Evolutionary conservation across 1,284 basidiomycete genomes (phyloP).

Genomic region (Bjerkandera adusta): DNA sequence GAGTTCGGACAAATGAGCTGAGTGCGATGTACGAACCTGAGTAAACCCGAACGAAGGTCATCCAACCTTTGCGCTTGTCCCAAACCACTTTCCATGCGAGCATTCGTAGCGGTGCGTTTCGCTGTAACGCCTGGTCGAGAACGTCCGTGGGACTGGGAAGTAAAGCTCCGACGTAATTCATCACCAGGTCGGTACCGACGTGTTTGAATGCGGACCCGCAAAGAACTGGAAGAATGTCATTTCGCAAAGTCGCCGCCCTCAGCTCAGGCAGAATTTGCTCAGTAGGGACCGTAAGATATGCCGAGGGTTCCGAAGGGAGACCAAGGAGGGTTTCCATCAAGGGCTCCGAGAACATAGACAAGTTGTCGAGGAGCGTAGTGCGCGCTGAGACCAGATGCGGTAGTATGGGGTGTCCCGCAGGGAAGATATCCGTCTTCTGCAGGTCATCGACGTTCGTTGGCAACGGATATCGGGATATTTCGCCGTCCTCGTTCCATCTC

Average conservation of each 20-base stretch:
- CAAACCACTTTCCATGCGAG: constrained; percentile 90
- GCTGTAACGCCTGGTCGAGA: constrained; percentile 37
- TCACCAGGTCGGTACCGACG: constrained; percentile 77
- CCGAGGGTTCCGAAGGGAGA: constrained; percentile 53
- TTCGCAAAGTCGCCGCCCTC: constrained; percentile 63
- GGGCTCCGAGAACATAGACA: constrained; percentile 78
- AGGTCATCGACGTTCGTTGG: constrained; percentile 49
- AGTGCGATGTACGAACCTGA: constrained; percentile 52
- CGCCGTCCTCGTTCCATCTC: constrained; percentile 60
- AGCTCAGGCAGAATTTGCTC: constrained; percentile 59
- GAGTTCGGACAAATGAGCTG: background rate
- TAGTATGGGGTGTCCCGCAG: constrained; percentile 59
- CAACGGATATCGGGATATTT: constrained; percentile 45
- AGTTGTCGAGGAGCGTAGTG: constrained; percentile 67
- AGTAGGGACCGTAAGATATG: constrained; percentile 58
- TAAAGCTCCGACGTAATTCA: constrained; percentile 80
- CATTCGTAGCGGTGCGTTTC: constrained; percentile 53
- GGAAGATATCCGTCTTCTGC: constrained; percentile 42
- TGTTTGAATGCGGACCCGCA: constrained; percentile 84
- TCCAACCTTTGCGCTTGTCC: constrained; percentile 84
- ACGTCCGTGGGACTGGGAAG: constrained; percentile 80
- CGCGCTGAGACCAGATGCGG: constrained; percentile 68
- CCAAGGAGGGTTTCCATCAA: constrained; percentile 70
- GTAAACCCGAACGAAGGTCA: constrained; percentile 89
- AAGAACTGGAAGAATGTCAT: constrained; percentile 74